Evolutionary conservation across 164 flowering plant genomes (phyloP), one percentile per base, ranked within the genome.

Genomic region (Vitis rotundifolia): DNA sequence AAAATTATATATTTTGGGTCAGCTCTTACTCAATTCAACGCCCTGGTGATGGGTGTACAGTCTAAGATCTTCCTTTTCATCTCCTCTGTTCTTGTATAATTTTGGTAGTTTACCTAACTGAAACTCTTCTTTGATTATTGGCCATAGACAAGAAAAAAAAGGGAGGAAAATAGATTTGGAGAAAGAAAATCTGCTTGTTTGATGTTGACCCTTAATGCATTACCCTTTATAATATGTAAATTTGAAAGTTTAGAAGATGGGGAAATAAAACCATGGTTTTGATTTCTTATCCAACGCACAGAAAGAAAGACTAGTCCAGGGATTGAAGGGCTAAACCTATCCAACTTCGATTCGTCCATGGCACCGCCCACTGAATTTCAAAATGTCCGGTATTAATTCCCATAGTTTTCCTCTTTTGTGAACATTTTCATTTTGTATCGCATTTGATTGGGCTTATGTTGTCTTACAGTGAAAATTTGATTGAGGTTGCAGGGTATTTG

Each of bases 101-200:
- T 71, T 68, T 76, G 87, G 91, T 86, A 82, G 92, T 68, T 88
- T 70, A 87, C 91, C 92, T 85, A 89, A 81, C 79, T 59, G 68
- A 7, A 66, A 57, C n/a, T 59, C 50, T 58, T 19, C 18, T 60
- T 55, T 63, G 22, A 16, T 64, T 8, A 31, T 67, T 70, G 56
- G 51, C 9, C 31, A 49, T 16, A 50, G 47, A 49, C 59, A 64
- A 16, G 44, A 47, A 60, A n/a, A 28, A 16, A 67, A 57, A 11
- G 56, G 52, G n/a, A 67, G 57, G 55, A 19, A 56, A 53, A 29
- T 54, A 29, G 11, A 9, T 53, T 63, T 49, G 26, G 19, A n/a
- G 10, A 16, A 8, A 64, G 3, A 49, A 16, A 56, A 13, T 14
- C 59, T 44, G 0, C 63, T 10, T 28, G 15, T 51, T 53, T 58